Base-by-base conservation (phyloP, 2,329 filamentous ascomycete species). In the Penicillium brasilianum region DNA sequence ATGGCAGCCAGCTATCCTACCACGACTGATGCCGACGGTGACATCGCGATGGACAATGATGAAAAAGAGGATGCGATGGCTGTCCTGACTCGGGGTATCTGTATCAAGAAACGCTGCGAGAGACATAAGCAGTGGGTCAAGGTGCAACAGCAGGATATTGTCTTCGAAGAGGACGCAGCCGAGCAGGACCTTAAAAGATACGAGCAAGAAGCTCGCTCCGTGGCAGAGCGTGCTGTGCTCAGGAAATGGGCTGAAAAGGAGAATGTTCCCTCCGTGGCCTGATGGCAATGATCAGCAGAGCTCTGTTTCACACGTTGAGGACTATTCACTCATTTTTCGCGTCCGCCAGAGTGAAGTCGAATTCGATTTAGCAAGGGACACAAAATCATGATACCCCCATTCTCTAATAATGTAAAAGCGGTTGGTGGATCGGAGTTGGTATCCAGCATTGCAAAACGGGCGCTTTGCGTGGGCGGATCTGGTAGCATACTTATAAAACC, bases 41-140 rank as follows among this genome's bases (percentile, higher is more conserved):
- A 79, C 56, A 69, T 72, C 7, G 66, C 71, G 16, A 77, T 80
- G 69, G 67, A 70, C n/a, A 11, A 25, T 16, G 73, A 69, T 49
- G 68, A 67, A 4, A 62, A 72, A 2, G 70, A 72, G 14, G 71
- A 73, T 36, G 70, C 72, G 18, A 60, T 76, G 22, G 61, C 74
- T 32, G 71, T 72, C 55, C 64, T 78, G 14, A 72, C 74, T 20
- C 76, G 76, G 10, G 80, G 80, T 3, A 73, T 83, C 11, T 83
- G 81, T 67, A 73, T 75, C 25, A 81, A 80, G 69, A 82, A 81
- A 60, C 74, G 79, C 4, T 83, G 81, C 60, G 77, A 82, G 60
- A 70, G 80, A 62, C 81, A 83, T 61, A 78, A 78, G 56, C 78
- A 79, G 57, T 82, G 81, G 81, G 67, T 76, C 50, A 82, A 81